Evolutionary conservation across 192 early-diverging fungal genomes (phyloP), one percentile per base, ranked within the genome.

Genomic region (Dimargaris verticillata): DNA sequence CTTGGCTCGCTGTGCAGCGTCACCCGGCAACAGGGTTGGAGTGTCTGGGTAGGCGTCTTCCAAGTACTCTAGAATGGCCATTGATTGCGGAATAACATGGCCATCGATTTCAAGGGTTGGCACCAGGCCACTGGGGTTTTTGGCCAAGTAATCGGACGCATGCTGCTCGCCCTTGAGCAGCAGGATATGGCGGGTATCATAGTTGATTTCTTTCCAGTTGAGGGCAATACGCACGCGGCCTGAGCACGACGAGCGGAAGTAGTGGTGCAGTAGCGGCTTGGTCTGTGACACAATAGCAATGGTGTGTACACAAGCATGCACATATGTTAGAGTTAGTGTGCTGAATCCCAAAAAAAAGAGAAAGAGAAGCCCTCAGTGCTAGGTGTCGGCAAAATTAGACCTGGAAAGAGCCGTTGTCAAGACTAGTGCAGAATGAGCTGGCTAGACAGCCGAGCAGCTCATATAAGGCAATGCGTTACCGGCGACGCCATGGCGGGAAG

Each of bases 21-120:
- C 84, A 44, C 69, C 70, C 15, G 93, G 93, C 50, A 96, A 71
- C 45, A 93, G 71, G 14, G 88, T 74, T 15, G 44, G 14, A 22
- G 20, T 70, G 58, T 79, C 76, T 15, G 87, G 80, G 47, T 75
- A 62, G 13, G 76, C 69, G 63, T 96, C 93, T 49, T 96, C 93
- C 5, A 97, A 70, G 63, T 89, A 90, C 63, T 97, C 93, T 22
- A 92, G 62, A 46, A 97, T 93, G 17, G 89, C 84, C 22, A 80
- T 61, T 6, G 86, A 89, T 74, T 93, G 82, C 49, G 64, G 71
- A 29, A 89, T 48, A 4, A 61, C 61, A 20, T 72, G 55, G 11
- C 84, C 82, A 61, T 77, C 76, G 42, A 82, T 77, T 17, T 77
- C 53, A 28, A 88, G 76, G 20, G 78, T 70, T 33, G 91, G 93